Evolutionary conservation across 2,329 filamentous ascomycete genomes (phyloP).

Genomic region (Epichloe aotearoae): DNA sequence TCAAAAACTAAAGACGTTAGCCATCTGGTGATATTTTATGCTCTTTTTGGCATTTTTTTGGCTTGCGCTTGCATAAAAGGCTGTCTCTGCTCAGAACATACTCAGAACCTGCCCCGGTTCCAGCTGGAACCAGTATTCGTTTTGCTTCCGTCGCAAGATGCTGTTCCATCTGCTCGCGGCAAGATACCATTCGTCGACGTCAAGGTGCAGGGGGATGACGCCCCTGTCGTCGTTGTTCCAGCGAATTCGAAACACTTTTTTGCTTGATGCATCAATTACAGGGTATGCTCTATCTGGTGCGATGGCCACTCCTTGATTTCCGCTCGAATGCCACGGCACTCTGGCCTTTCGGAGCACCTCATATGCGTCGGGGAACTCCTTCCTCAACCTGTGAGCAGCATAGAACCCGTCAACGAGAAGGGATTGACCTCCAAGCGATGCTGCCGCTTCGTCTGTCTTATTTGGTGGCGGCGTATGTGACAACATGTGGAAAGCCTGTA

Average conservation of each 20-base stretch:
- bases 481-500: slow-evolving; percentile 87
- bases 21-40: background rate
- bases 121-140: slow-evolving; percentile 71
- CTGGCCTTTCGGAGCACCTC: slow-evolving; percentile 38
- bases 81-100: slow-evolving; percentile 26
- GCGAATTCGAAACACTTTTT: slow-evolving; percentile 45
- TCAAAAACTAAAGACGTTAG: slow-evolving; percentile 57
- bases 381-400: slow-evolving; percentile 47
- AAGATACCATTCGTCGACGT: slow-evolving; percentile 56
- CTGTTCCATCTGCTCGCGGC: slow-evolving; percentile 64
- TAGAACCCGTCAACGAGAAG: slow-evolving; percentile 79
- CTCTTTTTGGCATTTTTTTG: background rate
- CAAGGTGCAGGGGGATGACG: slow-evolving; percentile 44
- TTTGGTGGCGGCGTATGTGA: slow-evolving; percentile 43
- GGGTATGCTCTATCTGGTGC: slow-evolving; percentile 57
- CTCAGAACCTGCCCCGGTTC: slow-evolving; percentile 64
- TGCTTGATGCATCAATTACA: slow-evolving; percentile 50
- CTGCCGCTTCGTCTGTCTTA: slow-evolving; percentile 18
- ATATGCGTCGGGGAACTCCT: slow-evolving; percentile 42
- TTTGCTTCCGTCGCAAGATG: slow-evolving; percentile 50
- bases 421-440: slow-evolving; percentile 53
- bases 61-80: too few relatives aligned
- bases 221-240: slow-evolving; percentile 94
- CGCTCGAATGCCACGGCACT: slow-evolving; percentile 75
- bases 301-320: slow-evolving; percentile 73